Base-by-base conservation (phyloP, 2,329 filamentous ascomycete species). In the Ophiocordyceps unilateralis region DNA sequence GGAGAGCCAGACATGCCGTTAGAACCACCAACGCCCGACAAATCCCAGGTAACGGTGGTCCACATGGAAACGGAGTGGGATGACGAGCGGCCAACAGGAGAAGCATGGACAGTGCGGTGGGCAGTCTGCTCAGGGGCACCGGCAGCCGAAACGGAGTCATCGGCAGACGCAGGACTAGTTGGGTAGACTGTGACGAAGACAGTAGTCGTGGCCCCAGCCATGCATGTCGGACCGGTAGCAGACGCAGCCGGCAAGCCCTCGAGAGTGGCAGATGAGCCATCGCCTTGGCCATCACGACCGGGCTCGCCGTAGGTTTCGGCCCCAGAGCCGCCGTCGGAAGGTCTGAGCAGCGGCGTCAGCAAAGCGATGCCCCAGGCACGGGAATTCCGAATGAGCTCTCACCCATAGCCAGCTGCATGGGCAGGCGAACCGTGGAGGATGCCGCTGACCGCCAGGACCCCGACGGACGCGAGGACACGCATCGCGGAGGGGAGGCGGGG, bases 151-250 rank as follows among this genome's bases (percentile, higher is more conserved):
- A 41, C 40, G 7, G 45, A 42, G 39, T 42, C 39, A 11, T 23
- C 42, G 17, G 38, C 45, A 50, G 21, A 41, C 43, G 40, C 48
- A 49, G 58, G 47, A 39, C 49, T 53, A 44, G 56, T 53, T 14
- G 63, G 59, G 42, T 58, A 59, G 41, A 70, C 56, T 28, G 69
- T 71, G 48, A 73, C 55, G 49, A 70, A 67, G 46, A 72, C 60
- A 34, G 69, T 72, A 30, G 58, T 62, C 30, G 62, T 63, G 8
- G 54, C 53, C 45, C 59, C 51, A 36, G 58, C 45, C 46, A 60
- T 55, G 49, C 69, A 72, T 21, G 60, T 66, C 40, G 56, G 51
- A 36, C 38, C 48, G 40, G 39, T 40, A 28, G 40, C 21, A 5
- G 39, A 34, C 24, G 37, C 45, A 22, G 36, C 44, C 4, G 47